Conservation (phyloP, 164 flowering plant species). For the Annona squamosa region DNA sequence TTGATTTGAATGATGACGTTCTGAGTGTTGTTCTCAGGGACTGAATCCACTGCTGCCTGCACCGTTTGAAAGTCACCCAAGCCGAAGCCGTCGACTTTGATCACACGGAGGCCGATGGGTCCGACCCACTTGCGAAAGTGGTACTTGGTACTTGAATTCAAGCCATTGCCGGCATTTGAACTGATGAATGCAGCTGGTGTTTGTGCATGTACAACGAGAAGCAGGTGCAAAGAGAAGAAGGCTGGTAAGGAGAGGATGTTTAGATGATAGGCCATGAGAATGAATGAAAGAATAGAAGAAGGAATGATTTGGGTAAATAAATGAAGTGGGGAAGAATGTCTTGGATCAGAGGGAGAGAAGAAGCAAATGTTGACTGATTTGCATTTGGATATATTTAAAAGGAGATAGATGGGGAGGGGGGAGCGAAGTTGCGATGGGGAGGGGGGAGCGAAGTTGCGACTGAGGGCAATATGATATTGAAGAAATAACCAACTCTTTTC, state of each 20-base stretch:
- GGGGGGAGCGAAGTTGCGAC: no score
- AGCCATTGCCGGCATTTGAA: background rate
- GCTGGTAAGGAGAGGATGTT: background rate
- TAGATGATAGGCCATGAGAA: background rate
- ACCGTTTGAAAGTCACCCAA: conserved; percentile 58
- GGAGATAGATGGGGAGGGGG: background rate
- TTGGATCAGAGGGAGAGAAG: background rate
- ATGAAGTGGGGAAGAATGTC: background rate
- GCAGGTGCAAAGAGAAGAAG: background rate
- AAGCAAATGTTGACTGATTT: background rate
- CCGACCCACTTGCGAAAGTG: conserved; percentile 51
- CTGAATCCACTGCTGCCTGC: conserved; percentile 70
- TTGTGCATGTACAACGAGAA: background rate
- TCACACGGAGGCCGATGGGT: conserved; percentile 48
- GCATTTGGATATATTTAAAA: background rate
- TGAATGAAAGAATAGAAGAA: background rate
- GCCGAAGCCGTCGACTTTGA: conserved; percentile 56
- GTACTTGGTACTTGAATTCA: conserved; percentile 8
- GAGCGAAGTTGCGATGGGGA: background rate
- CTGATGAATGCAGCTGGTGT: background rate
- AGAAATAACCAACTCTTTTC: no score
- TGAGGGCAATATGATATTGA: no score
- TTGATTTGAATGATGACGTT: conserved; percentile 50
- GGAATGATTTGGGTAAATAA: background rate
- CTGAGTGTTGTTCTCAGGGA: conserved; percentile 45